These are phyloP conservation scores for Saussurea involucrata DNA, from an alignment of 129 eudicot genomes.

Conservation along the genomic window DNA sequence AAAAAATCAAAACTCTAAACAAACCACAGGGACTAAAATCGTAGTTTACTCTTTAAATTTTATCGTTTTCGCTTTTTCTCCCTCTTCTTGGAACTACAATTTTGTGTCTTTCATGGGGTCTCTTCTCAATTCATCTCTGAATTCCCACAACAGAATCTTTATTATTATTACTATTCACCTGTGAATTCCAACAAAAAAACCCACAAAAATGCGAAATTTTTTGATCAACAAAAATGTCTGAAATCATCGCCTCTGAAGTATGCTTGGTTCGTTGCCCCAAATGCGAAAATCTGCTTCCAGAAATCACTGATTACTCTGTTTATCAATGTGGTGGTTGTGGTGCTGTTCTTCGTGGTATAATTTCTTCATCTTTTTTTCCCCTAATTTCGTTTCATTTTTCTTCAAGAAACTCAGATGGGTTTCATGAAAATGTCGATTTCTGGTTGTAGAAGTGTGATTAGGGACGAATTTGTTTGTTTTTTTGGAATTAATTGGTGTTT, in stretches of 20 bases:
- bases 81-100: conserved; percentile 6
- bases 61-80: conserved; percentile 10
- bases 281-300: conserved; percentile 66
- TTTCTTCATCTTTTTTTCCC: conserved; percentile 1
- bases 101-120: conserved; percentile 10
- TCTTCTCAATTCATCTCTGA: background rate
- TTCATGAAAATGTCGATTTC: background rate
- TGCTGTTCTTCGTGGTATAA: conserved; percentile 70
- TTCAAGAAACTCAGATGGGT: too few relatives aligned
- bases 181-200: background rate
- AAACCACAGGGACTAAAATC: background rate
- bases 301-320: conserved; percentile 60
- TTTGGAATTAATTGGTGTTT: background rate
- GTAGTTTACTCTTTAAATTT: background rate
- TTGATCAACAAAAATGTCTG: conserved; percentile 36
- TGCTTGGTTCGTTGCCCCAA: conserved; percentile 80
- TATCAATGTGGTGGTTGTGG: conserved; percentile 87
- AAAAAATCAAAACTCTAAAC: background rate
- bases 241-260: conserved; percentile 37
- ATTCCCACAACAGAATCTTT: background rate
- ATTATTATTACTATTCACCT: background rate
- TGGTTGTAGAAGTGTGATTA: background rate
- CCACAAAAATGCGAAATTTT: background rate
- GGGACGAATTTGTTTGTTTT: too few relatives aligned
- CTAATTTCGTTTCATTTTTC: background rate